Evolutionary conservation across 768 basidiomycete genomes (phyloP).

Genomic region (Jaapia argillacea): DNA sequence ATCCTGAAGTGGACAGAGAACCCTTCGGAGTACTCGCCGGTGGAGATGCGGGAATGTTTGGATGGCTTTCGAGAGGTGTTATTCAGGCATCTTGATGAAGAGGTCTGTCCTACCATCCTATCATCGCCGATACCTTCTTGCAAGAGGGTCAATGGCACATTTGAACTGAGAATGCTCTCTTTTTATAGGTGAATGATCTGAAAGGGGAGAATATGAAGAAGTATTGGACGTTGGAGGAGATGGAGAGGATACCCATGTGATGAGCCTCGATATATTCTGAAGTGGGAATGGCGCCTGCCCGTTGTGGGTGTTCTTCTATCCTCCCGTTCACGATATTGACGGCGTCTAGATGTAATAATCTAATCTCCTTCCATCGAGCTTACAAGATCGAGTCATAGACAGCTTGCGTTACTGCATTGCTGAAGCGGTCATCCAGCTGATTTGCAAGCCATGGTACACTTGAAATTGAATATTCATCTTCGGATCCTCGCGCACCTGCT

Average conservation of each 20-base stretch:
- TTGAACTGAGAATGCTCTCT: background rate
- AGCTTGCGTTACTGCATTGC: too few species aligned
- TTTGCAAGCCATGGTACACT: too few species aligned
- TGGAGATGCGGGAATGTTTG: constrained; percentile 37
- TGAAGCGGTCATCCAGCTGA: too few species aligned
- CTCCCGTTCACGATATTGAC: too few species aligned
- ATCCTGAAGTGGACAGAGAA: constrained; percentile 31
- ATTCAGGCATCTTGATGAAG: constrained; percentile 44
- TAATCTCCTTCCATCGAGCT: too few species aligned
- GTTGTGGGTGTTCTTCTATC: too few species aligned
- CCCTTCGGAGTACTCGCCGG: constrained; percentile 37
- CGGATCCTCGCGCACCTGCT: too few species aligned
- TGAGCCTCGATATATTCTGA: background rate
- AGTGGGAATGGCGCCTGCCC: too few species aligned
- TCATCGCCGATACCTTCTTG: background rate
- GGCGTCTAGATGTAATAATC: too few species aligned
- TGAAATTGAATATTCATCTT: too few species aligned
- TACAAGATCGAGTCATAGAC: too few species aligned
- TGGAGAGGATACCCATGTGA: constrained; percentile 23
- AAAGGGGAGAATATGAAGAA: constrained; percentile 40
- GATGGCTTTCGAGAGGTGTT: constrained; percentile 39
- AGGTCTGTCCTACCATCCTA: constrained; percentile 21
- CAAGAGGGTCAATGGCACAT: too few species aligned
- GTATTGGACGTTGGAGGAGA: constrained; percentile 39
- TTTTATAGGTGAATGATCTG: constrained; percentile 36